Conservation (phyloP, 306 rosid species). For the Pachyrhizus erosus region DNA sequence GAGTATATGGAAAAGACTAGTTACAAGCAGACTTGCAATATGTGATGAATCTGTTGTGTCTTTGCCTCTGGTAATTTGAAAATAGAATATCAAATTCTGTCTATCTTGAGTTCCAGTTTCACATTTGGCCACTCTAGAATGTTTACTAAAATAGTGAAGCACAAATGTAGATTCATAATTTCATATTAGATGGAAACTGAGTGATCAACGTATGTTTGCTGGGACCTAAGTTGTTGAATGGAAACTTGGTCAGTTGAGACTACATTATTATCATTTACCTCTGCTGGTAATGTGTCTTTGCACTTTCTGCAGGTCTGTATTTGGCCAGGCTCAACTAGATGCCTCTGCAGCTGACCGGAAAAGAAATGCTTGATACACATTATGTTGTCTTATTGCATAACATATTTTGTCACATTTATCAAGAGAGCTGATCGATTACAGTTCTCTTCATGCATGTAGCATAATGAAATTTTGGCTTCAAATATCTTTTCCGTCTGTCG, state of each 20-base stretch:
- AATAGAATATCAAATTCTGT: neutral
- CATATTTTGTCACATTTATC: conserved; percentile 24
- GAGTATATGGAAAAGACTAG: neutral
- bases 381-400: neutral
- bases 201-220: neutral
- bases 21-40: neutral
- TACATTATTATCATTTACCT: conserved; percentile 16
- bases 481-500: neutral
- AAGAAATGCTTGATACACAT: conserved; percentile 69
- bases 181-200: conserved; percentile 14
- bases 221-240: conserved; percentile 29
- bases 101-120: conserved; percentile 4
- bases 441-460: conserved; percentile 14
- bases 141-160: conserved; percentile 8
- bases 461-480: conserved; percentile 23
- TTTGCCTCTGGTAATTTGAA: no score
- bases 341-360: conserved; percentile 57
- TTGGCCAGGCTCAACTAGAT: conserved; percentile 72
- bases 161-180: neutral
- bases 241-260: conserved; percentile 9
- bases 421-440: conserved; percentile 19
- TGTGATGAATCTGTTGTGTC: neutral
- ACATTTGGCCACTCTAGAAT: neutral
- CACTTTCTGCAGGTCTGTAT: conserved; percentile 68
- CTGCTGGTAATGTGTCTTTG: conserved; percentile 30